These are phyloP conservation scores for Aurantiochytrium sp. DNA, from an alignment of 108 stramenopile genomes.

Conservation along the genomic window DNA sequence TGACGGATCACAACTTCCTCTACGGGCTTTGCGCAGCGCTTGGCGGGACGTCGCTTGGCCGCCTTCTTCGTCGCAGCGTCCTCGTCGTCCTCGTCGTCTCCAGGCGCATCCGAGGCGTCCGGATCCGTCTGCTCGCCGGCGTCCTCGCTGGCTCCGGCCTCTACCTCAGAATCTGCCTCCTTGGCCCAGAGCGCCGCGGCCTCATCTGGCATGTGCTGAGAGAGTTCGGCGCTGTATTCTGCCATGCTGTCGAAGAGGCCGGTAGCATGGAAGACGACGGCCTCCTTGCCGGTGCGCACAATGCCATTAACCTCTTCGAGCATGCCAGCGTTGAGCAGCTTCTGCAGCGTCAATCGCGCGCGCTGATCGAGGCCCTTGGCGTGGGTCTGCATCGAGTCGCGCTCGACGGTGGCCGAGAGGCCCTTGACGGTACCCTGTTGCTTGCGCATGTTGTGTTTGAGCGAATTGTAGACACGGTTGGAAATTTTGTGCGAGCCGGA, in stretches of 20 bases:
- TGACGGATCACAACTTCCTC: not conserved
- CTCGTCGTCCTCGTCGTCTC: not conserved
- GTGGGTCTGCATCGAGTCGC: not conserved
- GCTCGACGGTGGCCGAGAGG: not conserved
- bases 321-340: conserved; percentile 40
- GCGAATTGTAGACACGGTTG: conserved; percentile 8
- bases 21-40: not conserved
- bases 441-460: conserved; percentile 28
- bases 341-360: conserved; percentile 46
- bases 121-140: not conserved
- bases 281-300: conserved; percentile 57
- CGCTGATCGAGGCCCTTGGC: conserved; percentile 41
- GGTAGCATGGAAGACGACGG: conserved; percentile 46
- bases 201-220: not conserved
- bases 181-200: not conserved
- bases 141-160: not conserved
- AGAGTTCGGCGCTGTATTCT: not conserved
- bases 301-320: conserved; percentile 40
- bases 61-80: not conserved
- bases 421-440: not conserved
- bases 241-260: not conserved
- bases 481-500: conserved; percentile 7
- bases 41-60: not conserved
- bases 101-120: too few species aligned
- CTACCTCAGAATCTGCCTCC: not conserved